Percentiles rank a stretch among this genome's conserved stretches.
phyloP scores from a whole-genome alignment of 768 basidiomycete genomes.

The Phallus indusiatus region DNA sequence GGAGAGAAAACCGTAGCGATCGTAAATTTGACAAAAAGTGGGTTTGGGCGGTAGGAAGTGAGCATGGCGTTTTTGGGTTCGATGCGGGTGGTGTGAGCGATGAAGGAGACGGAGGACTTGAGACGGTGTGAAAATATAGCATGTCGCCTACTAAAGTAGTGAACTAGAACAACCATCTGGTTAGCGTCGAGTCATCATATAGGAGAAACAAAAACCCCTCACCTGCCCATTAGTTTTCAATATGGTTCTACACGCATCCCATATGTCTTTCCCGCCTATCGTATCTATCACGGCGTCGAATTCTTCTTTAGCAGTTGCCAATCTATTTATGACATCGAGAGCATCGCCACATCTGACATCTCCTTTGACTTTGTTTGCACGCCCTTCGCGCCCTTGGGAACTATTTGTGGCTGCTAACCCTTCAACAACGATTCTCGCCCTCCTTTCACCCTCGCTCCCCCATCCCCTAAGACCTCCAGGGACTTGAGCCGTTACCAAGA shows the following conservation, averaged over 20 bases:
- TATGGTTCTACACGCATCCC: slow-evolving; percentile 56
- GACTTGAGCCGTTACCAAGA: slow-evolving; percentile 68
- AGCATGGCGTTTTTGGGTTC: slow-evolving; percentile 33
- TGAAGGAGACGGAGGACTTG: neutral
- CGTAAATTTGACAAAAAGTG: slow-evolving; percentile 67
- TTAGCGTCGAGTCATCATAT: neutral
- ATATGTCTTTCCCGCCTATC: slow-evolving; percentile 69
- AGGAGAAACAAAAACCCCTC: too few species aligned
- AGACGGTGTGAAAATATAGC: neutral
- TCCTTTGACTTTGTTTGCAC: neutral
- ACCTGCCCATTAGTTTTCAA: slow-evolving; percentile 39
- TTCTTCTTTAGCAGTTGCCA: slow-evolving; percentile 11
- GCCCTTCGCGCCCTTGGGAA: slow-evolving; percentile 11
- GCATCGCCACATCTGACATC: slow-evolving; percentile 10
- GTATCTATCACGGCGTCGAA: slow-evolving; percentile 84
- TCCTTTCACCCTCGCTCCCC: slow-evolving; percentile 44
- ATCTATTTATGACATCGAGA: slow-evolving; percentile 6
- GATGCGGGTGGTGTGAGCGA: neutral
- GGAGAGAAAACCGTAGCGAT: slow-evolving; percentile 31
- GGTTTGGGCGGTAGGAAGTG: slow-evolving; percentile 61
- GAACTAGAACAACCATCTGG: slow-evolving; percentile 36
- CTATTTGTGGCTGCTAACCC: slow-evolving; percentile 32
- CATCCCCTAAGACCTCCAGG: slow-evolving; percentile 20
- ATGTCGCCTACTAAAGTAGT: slow-evolving; percentile 73
- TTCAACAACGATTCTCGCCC: slow-evolving; percentile 41